Conservation (phyloP, 2,329 filamentous ascomycete genomes). For the Paecilomyces variotii region DNA sequence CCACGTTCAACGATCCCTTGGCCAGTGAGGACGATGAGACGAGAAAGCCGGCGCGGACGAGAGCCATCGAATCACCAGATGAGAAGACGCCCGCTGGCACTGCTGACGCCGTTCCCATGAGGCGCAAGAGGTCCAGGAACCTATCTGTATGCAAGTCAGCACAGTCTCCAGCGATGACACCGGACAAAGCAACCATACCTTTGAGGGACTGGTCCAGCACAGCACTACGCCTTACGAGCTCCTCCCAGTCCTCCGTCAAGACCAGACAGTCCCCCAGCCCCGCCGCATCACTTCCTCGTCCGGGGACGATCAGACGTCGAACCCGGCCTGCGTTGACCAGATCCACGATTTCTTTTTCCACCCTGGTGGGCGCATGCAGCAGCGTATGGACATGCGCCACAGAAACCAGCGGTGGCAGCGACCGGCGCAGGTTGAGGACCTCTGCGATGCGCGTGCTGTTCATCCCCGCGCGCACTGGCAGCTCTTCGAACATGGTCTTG, state of each 20-base stretch:
- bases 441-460: slow-evolving; percentile 53
- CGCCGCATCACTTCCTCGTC: slow-evolving; percentile 48
- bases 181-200: slow-evolving; percentile 20
- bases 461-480: slow-evolving; percentile 53
- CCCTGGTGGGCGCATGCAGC: slow-evolving; percentile 47
- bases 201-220: slow-evolving; percentile 27
- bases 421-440: slow-evolving; percentile 48
- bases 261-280: slow-evolving; percentile 53
- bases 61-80: slow-evolving; percentile 37
- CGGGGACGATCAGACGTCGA: slow-evolving; percentile 48
- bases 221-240: slow-evolving; percentile 27
- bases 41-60: slow-evolving; percentile 49
- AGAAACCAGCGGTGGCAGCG: slow-evolving; percentile 51
- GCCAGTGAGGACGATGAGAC: slow-evolving; percentile 39
- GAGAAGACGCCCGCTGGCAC: slow-evolving; percentile 40
- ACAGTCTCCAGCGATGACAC: slow-evolving; percentile 45
- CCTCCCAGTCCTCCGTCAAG: slow-evolving; percentile 45
- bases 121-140: slow-evolving; percentile 42
- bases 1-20: slow-evolving; percentile 34
- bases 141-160: slow-evolving; percentile 40
- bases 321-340: slow-evolving; percentile 44
- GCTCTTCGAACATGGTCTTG: slow-evolving; percentile 46
- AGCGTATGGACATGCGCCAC: slow-evolving; percentile 55
- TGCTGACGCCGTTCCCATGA: slow-evolving; percentile 40
- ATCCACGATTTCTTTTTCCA: slow-evolving; percentile 52